Evolutionary conservation across 805 yeast species (phyloP).

Genomic region (Candida mattraensis): DNA sequence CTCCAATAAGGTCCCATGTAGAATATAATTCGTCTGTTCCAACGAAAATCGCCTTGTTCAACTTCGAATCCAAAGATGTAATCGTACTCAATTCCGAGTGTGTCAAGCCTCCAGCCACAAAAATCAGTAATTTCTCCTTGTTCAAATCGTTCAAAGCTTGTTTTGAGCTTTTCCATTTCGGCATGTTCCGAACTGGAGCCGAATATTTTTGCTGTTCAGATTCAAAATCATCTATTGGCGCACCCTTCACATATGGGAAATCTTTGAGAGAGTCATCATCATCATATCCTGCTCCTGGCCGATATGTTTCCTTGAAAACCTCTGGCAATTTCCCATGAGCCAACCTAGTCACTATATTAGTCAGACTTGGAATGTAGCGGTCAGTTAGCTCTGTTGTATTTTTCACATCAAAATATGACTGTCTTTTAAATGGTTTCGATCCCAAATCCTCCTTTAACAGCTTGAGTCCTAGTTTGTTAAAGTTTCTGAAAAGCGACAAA

Average conservation of each 20-base stretch:
- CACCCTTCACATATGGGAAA: constrained; percentile 46
- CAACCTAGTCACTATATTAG: constrained; percentile 28
- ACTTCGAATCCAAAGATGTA: constrained; percentile 61
- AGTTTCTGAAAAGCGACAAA: constrained; percentile 55
- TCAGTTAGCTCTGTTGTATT: constrained; percentile 26
- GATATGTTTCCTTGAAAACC: constrained; percentile 19
- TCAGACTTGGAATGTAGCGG: constrained; percentile 28
- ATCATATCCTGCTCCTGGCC: constrained; percentile 11
- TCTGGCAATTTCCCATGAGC: constrained; percentile 31
- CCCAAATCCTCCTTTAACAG: constrained; percentile 39
- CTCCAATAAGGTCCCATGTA: constrained; percentile 35
- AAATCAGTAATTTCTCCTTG: constrained; percentile 74
- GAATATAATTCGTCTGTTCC: constrained; percentile 78
- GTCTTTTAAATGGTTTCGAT: constrained; percentile 46
- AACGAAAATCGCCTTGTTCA: constrained; percentile 71
- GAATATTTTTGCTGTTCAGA: constrained; percentile 8
- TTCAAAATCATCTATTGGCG: constrained; percentile 28
- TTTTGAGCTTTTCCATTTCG: constrained; percentile 32
- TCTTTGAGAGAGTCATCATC: constrained; percentile 48
- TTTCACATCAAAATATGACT: constrained; percentile 52
- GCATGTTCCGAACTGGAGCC: constrained; percentile 26
- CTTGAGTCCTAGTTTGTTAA: constrained; percentile 41
- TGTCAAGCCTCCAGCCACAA: constrained; percentile 88
- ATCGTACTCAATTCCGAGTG: constrained; percentile 76
- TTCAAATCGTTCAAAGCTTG: constrained; percentile 19